A percentile compares a stretch with the other conserved stretches of the same genome.
Conservation (phyloP, 2,329 filamentous ascomycete genomes). For the Aspergillus hortae region DNA sequence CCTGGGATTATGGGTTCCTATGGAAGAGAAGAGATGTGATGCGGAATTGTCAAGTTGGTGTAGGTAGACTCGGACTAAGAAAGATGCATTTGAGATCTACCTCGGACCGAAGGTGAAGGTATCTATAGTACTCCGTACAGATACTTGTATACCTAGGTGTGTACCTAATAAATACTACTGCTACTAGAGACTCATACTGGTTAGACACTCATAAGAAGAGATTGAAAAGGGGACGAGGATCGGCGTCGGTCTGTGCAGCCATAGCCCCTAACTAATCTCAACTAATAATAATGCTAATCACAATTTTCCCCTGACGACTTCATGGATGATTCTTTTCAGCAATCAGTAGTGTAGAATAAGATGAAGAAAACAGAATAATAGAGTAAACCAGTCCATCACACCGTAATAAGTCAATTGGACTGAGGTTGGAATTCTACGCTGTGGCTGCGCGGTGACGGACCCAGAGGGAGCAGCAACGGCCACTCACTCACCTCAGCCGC, state of each 20-base stretch:
- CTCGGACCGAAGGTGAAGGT: neutral
- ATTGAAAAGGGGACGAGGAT: conserved; percentile 1
- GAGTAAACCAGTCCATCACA: no score
- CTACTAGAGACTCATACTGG: neutral
- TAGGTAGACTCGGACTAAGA: no score
- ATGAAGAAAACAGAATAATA: no score
- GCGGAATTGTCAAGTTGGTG: neutral
- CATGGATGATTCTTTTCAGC: no score
- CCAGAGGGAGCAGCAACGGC: neutral
- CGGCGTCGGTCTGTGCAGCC: conserved; percentile 4
- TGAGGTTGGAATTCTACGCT: neutral
- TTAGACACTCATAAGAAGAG: neutral
- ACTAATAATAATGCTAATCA: neutral
- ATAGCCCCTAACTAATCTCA: neutral
- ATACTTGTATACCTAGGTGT: no score
- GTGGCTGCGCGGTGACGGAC: no score
- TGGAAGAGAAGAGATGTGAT: no score
- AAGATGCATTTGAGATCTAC: no score
- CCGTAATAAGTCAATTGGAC: neutral
- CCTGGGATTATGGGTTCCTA: no score
- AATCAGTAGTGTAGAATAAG: no score
- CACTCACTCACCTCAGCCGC: neutral
- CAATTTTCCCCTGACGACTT: neutral
- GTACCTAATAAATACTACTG: no score
- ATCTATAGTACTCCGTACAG: neutral